phyloP scores from a whole-genome alignment of 305 asterid genomes.

The Solanum aculeatissimum region DNA sequence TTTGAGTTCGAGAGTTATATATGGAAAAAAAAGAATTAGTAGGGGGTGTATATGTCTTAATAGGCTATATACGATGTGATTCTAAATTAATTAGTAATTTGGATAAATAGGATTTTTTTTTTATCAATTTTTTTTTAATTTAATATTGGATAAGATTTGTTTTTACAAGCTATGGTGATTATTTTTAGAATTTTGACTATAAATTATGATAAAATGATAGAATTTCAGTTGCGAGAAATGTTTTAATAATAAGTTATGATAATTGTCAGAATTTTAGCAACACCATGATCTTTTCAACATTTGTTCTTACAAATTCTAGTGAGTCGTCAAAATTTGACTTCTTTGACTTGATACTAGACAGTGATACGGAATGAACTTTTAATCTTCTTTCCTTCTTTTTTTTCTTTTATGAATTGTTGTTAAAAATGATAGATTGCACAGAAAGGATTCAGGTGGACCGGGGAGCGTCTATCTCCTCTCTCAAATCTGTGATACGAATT shows the following conservation, averaged over 20 bases:
- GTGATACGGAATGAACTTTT: background rate
- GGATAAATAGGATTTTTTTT: background rate
- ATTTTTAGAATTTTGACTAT: background rate
- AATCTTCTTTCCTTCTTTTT: too few species aligned
- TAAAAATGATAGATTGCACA: too few species aligned
- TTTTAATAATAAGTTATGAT: background rate
- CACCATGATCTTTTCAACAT: too few species aligned
- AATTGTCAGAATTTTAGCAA: background rate
- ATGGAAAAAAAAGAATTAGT: background rate
- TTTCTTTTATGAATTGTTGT: too few species aligned
- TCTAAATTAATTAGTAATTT: background rate
- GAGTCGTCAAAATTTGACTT: background rate
- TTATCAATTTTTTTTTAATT: background rate
- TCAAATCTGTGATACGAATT: background rate
- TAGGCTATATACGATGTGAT: background rate
- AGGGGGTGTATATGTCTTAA: accelerated
- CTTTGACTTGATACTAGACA: background rate
- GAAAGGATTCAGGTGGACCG: too few species aligned
- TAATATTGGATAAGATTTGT: background rate
- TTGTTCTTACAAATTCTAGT: too few species aligned
- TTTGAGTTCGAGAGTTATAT: background rate
- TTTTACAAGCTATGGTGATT: background rate
- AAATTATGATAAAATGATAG: background rate
- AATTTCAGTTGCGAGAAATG: background rate
- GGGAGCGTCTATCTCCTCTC: too few species aligned